These are phyloP conservation scores for Physcia stellaris DNA, from an alignment of 495 filamentous ascomycete species.

Conservation along the genomic window DNA sequence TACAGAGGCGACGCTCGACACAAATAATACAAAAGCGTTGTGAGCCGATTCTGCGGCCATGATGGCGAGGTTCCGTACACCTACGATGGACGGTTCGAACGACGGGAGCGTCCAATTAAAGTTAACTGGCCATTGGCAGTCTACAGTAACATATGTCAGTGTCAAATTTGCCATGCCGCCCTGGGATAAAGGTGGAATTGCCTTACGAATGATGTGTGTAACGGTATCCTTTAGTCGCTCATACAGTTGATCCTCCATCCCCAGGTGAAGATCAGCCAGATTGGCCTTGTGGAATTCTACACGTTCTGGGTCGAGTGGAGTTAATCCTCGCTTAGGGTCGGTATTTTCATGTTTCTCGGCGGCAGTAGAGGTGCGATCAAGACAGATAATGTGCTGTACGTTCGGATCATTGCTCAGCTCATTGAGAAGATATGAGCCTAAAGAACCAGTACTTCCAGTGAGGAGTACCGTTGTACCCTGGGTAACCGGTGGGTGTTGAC, in stretches of 20 bases:
- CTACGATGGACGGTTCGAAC: conserved; percentile 21
- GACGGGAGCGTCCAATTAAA: conserved; percentile 27
- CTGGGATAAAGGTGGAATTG: too few relatives aligned
- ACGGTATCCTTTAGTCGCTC: conserved; percentile 6
- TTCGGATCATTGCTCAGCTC: conserved; percentile 11
- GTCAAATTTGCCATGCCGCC: too few relatives aligned
- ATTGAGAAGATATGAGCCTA: conserved; percentile 25
- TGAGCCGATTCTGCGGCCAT: conserved; percentile 28
- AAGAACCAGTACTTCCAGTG: conserved; percentile 26
- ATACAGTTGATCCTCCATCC: conserved; percentile 11
- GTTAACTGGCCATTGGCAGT: conserved; percentile 34
- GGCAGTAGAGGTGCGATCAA: conserved; percentile 18
- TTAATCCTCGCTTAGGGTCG: too few relatives aligned
- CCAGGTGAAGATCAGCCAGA: conserved; percentile 11
- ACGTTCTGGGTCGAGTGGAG: not conserved
- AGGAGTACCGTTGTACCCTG: conserved; percentile 13
- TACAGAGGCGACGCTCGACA: conserved; percentile 44
- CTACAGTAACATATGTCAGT: too few relatives aligned
- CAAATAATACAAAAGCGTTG: conserved; percentile 35
- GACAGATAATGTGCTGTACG: conserved; percentile 20
- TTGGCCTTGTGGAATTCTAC: conserved; percentile 15
- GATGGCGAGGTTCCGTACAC: conserved; percentile 36
- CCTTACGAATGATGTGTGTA: conserved; percentile 28
- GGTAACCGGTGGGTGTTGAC: not conserved
- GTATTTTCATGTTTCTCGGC: too few relatives aligned